phyloP scores from a whole-genome alignment of 768 basidiomycete genomes.

The Lactarius psammicola region DNA sequence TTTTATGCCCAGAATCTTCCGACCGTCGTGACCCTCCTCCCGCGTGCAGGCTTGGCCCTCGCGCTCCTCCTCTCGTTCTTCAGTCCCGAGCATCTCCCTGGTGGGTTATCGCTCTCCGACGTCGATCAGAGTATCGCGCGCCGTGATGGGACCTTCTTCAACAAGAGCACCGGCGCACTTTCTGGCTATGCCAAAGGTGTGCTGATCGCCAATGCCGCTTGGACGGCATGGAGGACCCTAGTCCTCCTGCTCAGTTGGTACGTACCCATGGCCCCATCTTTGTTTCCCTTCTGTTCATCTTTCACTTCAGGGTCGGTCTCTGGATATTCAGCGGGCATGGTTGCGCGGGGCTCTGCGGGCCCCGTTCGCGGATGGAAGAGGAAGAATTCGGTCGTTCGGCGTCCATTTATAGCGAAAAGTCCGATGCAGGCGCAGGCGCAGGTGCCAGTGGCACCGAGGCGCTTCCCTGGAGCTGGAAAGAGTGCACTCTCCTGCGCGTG shows the following conservation, averaged over 20 bases:
- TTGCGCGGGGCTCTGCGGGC: conserved; percentile 82
- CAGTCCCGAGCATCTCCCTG: conserved; percentile 42
- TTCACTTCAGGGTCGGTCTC: conserved; percentile 58
- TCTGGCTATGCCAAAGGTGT: conserved; percentile 78
- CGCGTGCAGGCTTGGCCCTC: conserved; percentile 73
- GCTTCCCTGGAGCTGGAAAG: conserved; percentile 79
- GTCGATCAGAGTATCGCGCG: conserved; percentile 42
- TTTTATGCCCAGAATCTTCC: conserved; percentile 84
- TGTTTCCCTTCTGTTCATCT: not conserved
- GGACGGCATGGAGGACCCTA: conserved; percentile 73
- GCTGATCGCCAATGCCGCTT: conserved; percentile 74
- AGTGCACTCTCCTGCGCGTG: conserved; percentile 64
- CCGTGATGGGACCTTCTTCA: conserved; percentile 78
- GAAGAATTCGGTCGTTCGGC: conserved; percentile 62
- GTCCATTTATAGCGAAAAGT: conserved; percentile 50
- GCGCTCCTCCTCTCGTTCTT: conserved; percentile 70
- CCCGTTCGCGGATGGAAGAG: conserved; percentile 83
- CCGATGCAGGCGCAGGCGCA: conserved; percentile 39
- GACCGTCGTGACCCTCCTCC: conserved; percentile 77
- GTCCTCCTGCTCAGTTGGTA: conserved; percentile 72
- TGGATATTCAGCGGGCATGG: conserved; percentile 77
- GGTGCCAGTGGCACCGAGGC: conserved; percentile 34
- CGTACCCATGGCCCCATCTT: not conserved
- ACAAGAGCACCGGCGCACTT: conserved; percentile 57
- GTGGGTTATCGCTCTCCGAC: conserved; percentile 46